These are phyloP conservation scores for Noccaea bulbosa DNA, from an alignment of 345 rosid species.

Conservation along the genomic window DNA sequence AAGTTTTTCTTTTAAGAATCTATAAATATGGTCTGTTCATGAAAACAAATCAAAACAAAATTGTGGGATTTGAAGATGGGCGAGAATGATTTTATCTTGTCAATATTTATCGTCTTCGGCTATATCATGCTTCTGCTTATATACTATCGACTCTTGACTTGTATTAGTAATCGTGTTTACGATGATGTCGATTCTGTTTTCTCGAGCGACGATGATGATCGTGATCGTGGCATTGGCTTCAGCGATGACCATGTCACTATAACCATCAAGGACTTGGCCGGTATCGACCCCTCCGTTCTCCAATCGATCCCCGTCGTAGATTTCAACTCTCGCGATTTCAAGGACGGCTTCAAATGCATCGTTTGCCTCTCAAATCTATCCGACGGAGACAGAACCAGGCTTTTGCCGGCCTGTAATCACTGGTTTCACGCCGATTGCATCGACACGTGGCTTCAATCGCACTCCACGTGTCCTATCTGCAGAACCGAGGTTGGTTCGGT, in stretches of 20 bases:
- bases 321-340: conserved; percentile 48
- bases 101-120: neutral
- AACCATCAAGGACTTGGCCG: conserved; percentile 23
- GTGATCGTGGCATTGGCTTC: neutral
- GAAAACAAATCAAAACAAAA: neutral
- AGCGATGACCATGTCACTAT: conserved; percentile 1
- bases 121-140: neutral
- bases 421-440: conserved; percentile 80
- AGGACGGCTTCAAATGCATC: conserved; percentile 62
- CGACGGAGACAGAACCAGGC: conserved; percentile 64
- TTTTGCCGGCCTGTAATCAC: conserved; percentile 69
- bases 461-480: conserved; percentile 80
- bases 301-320: conserved; percentile 57
- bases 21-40: neutral
- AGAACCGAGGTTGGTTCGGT: conserved; percentile 44
- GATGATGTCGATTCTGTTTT: neutral
- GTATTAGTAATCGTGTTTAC: neutral
- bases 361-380: conserved; percentile 72
- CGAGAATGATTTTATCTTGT: neutral
- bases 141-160: neutral
- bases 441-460: conserved; percentile 79
- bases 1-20: neutral
- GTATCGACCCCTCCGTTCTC: conserved; percentile 55
- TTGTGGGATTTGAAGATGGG: conserved; percentile 17
- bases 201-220: neutral